A percentile compares a stretch with the other conserved stretches of the same genome.
phyloP scores from a whole-genome alignment of 2,329 filamentous ascomycete species.

The Ophiosphaerella herpotricha region DNA sequence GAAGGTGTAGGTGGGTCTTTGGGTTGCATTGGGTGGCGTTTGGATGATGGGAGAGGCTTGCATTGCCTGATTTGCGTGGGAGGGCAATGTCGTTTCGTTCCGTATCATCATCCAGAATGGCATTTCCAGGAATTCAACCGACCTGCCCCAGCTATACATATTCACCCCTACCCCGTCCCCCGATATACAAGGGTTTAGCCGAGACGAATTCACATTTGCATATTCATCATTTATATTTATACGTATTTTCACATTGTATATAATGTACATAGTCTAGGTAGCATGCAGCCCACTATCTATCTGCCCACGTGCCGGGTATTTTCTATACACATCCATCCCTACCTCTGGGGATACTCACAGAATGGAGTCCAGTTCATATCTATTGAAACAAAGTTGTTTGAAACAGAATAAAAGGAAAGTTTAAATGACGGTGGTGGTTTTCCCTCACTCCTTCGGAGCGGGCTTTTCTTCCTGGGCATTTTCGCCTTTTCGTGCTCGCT shows the following conservation, averaged over 20 bases:
- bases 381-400: slow-evolving; percentile 16
- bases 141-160: too few species aligned
- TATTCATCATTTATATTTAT: background rate
- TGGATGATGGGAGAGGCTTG: too few species aligned
- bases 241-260: background rate
- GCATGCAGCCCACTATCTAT: background rate
- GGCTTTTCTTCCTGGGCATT: slow-evolving; percentile 22
- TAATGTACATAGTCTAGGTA: slow-evolving; percentile 6
- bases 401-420: slow-evolving; percentile 9
- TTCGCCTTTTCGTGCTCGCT: slow-evolving; percentile 29
- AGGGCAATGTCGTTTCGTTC: too few species aligned
- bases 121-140: too few species aligned
- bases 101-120: too few species aligned
- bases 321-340: slow-evolving; percentile 13
- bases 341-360: slow-evolving; percentile 4
- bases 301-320: slow-evolving; percentile 15
- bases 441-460: slow-evolving; percentile 12
- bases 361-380: slow-evolving; percentile 21
- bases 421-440: background rate
- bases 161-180: too few species aligned
- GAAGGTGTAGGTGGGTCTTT: slow-evolving; percentile 6
- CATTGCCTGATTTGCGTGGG: too few species aligned
- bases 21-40: too few species aligned
- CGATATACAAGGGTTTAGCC: too few species aligned
- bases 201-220: too few species aligned